phyloP scores from a whole-genome alignment of 768 basidiomycete species.

The Suillus clintonianus region DNA sequence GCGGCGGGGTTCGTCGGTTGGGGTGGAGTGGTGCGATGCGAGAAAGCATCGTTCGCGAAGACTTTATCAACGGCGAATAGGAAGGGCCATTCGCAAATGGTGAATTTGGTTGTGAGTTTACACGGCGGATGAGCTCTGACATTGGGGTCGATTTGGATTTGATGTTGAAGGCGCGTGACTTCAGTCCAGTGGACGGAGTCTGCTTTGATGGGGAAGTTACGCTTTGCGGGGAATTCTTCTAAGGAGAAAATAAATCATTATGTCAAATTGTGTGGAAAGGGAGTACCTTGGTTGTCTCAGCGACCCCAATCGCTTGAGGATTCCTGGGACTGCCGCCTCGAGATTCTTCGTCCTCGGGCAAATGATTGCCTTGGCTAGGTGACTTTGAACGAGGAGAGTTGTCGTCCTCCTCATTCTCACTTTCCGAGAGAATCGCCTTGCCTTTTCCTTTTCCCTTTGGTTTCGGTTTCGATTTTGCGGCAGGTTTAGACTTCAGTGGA shows the following conservation, averaged over 20 bases:
- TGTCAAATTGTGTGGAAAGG: background rate
- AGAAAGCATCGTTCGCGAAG: constrained; percentile 61
- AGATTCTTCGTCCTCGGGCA: background rate
- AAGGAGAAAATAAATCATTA: background rate
- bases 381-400: background rate
- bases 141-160: constrained; percentile 63
- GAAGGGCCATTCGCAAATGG: constrained; percentile 39
- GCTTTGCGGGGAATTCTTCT: constrained; percentile 16
- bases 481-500: constrained; percentile 7
- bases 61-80: constrained; percentile 68
- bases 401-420: constrained; percentile 24
- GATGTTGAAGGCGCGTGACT: constrained; percentile 40
- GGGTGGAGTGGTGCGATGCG: constrained; percentile 77
- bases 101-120: constrained; percentile 65
- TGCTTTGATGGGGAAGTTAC: constrained; percentile 8
- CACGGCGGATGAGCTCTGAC: constrained; percentile 75
- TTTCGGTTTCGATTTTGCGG: constrained; percentile 17
- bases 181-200: constrained; percentile 10
- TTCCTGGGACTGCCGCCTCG: background rate
- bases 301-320: background rate
- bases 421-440: constrained; percentile 22
- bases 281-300: constrained; percentile 17
- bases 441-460: constrained; percentile 36
- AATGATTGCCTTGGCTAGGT: background rate
- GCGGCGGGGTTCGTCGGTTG: constrained; percentile 72